Conservation (phyloP, 129 eudicot genomes). For the Flaveria sonorensis region DNA sequence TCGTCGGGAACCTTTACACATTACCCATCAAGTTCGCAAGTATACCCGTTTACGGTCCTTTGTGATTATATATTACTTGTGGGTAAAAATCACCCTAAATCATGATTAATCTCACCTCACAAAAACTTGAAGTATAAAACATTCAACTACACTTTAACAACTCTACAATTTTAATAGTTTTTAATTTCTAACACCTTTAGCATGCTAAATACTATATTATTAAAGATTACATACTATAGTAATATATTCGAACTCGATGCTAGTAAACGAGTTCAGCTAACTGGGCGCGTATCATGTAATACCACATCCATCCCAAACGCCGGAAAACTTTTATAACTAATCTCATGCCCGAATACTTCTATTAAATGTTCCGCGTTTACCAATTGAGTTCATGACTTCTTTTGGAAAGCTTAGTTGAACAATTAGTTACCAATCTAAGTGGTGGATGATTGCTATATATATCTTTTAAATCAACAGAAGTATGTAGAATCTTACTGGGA, state of each 20-base stretch:
- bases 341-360: neutral
- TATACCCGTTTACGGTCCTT: neutral
- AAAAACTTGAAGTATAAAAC: neutral
- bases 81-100: neutral
- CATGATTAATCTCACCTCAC: neutral
- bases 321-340: neutral
- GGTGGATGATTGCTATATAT: neutral
- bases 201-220: neutral
- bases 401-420: neutral
- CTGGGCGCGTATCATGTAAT: neutral
- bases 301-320: neutral
- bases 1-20: neutral
- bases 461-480: neutral
- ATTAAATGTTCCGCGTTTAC: neutral
- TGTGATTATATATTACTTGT: neutral
- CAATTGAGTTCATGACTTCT: neutral
- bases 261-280: neutral
- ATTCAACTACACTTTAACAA: neutral
- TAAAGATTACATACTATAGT: neutral
- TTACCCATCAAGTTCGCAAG: neutral
- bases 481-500: constrained; percentile 43
- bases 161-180: neutral
- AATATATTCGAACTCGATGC: neutral
- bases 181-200: neutral
- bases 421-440: neutral